Evolutionary conservation across 345 rosid species (phyloP), one percentile per base, ranked within the genome.

Genomic region (Moringa oleifera): DNA sequence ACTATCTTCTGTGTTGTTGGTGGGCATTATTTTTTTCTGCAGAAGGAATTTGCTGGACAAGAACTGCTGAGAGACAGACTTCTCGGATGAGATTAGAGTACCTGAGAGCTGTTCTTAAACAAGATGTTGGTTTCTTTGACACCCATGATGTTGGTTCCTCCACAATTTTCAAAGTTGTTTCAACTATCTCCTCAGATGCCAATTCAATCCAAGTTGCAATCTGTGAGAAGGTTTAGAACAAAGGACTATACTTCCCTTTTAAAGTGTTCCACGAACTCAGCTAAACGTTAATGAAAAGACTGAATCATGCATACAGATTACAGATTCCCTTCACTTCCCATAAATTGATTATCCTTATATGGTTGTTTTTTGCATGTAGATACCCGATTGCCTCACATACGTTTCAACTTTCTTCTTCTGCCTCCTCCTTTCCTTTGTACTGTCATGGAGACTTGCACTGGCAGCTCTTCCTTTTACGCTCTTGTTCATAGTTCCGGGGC

Each of bases 21-120:
- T 64, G 23, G 15, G 31, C 20, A 51, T 50, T 33, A 11, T 5
- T 62, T 50, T 12, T 41, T 45, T 51, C 51, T 55, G 67, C 83
- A 86, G 92, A 86, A 70, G 92, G 92, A 68, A 58, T 80, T 65
- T 86, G 87, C 55, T 86, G 92, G 89, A 79, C 89, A 51, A 75
- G 85, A 76, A 83, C 92, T 5, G 87, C 87, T 0, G 83, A 86
- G 70, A 83, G 92, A 68, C 89, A 86, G 73, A 76, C 84, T 54
- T 86, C 89, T 18, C 58, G 80, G 52, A 83, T 86, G 75, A 73
- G 92, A 67, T 62, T 61, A 58, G 81, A 78, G 16, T 86, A 83
- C 73, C 73, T 86, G 72, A 86, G 73, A 78, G 71, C 89, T 16
- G 92, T 86, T 20, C 87, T 86, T 2, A 78, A 80, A 67, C 92